Percentiles rank a stretch among this genome's conserved stretches.
These are phyloP conservation scores for Hemileccinum rubropunctum DNA, from an alignment of 768 basidiomycete genomes.

Conservation along the genomic window DNA sequence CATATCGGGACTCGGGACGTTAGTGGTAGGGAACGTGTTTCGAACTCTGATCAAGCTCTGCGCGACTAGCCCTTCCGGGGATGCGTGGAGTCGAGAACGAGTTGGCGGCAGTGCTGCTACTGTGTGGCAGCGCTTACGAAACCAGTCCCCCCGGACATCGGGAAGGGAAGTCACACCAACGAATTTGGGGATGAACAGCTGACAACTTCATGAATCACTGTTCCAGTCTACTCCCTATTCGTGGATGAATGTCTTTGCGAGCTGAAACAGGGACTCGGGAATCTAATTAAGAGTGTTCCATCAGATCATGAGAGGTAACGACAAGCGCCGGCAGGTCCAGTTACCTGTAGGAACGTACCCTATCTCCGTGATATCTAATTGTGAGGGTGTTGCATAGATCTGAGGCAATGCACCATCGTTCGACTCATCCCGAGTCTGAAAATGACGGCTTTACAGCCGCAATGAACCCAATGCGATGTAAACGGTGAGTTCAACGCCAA, in stretches of 20 bases:
- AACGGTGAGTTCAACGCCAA: too few species aligned
- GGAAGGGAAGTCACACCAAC: background rate
- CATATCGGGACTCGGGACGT: background rate
- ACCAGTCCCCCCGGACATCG: background rate
- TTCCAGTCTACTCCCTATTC: background rate
- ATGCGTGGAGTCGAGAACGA: background rate
- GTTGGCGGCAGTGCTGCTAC: conserved; percentile 9
- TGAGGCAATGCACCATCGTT: background rate
- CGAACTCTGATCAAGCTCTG: background rate
- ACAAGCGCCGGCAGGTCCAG: background rate
- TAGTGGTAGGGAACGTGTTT: background rate
- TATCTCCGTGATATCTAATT: conserved; percentile 3
- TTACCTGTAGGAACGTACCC: background rate
- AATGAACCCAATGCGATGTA: background rate
- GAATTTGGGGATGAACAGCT: background rate
- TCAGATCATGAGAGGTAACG: background rate
- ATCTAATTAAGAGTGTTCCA: background rate
- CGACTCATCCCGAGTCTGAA: background rate
- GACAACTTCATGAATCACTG: background rate
- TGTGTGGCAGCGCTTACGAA: background rate
- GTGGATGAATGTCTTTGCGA: background rate
- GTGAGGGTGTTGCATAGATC: conserved; percentile 1
- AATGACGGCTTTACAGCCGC: background rate
- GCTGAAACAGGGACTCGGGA: conserved; percentile 16
- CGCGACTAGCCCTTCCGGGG: conserved; percentile 1